Percentiles rank a stretch among this genome's conserved stretches.
phyloP scores from a whole-genome alignment of 352 stramenopile species.

The Phytophthora gonapodyides region DNA sequence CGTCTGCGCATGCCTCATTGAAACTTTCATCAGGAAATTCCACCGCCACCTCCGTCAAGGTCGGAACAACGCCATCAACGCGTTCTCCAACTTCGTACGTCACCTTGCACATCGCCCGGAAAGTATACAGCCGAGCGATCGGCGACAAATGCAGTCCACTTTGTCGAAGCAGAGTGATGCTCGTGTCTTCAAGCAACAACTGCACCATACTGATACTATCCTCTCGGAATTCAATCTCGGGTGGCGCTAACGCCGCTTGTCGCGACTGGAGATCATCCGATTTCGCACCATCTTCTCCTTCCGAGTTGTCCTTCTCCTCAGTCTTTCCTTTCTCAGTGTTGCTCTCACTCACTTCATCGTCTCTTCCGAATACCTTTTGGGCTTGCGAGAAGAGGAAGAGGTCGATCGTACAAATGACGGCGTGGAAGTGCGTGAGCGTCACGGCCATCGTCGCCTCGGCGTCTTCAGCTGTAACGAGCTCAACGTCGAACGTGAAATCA shows the following conservation, averaged over 20 bases:
- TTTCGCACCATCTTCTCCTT: conserved; percentile 8
- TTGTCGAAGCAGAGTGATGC: conserved; percentile 72
- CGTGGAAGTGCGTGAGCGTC: conserved; percentile 72
- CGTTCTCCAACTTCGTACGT: conserved; percentile 41
- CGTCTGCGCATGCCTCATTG: conserved; percentile 55
- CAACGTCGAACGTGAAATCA: conserved; percentile 73
- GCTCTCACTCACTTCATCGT: conserved; percentile 20
- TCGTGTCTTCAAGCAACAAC: conserved; percentile 67
- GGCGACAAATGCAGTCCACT: conserved; percentile 77
- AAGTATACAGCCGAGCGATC: conserved; percentile 65
- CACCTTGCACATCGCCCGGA: conserved; percentile 69
- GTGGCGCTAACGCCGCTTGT: conserved; percentile 3
- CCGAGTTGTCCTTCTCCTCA: not conserved
- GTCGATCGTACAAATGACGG: conserved; percentile 67
- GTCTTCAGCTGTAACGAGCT: conserved; percentile 56
- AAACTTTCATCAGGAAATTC: conserved; percentile 66
- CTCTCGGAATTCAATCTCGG: conserved; percentile 21
- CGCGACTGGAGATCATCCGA: conserved; percentile 4
- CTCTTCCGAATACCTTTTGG: conserved; percentile 26
- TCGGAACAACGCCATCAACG: conserved; percentile 22
- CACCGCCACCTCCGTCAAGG: conserved; percentile 41
- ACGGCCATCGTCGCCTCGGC: conserved; percentile 58
- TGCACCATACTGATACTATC: conserved; percentile 45
- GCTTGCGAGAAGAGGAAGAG: conserved; percentile 39
- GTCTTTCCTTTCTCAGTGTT: conserved; percentile 7